Percentiles rank a stretch among this genome's conserved stretches.
Conservation (phyloP, 148 eudicot genomes). For the Simmondsia chinensis region DNA sequence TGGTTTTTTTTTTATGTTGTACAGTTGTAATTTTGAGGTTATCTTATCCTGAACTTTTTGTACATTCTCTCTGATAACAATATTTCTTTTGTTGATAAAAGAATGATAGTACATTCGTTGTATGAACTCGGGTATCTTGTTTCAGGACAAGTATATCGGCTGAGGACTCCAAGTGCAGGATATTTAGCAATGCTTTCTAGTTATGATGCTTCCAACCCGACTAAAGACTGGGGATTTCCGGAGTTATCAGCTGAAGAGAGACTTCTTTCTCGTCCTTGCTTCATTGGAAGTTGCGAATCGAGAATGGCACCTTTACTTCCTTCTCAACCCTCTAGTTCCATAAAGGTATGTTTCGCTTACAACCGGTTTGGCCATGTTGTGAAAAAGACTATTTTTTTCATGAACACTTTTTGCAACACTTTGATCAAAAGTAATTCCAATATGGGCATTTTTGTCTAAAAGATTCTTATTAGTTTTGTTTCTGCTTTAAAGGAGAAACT, state of each 20-base stretch:
- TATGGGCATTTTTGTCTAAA: too few relatives aligned
- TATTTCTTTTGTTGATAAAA: not conserved
- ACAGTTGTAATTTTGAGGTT: too few relatives aligned
- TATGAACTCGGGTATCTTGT: too few relatives aligned
- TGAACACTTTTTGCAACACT: too few relatives aligned
- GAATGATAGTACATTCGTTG: too few relatives aligned
- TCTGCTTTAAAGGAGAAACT: too few relatives aligned
- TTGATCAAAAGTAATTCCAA: too few relatives aligned
- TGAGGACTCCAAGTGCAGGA: constrained; percentile 59
- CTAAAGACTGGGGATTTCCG: constrained; percentile 89
- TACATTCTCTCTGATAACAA: not conserved
- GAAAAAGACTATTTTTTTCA: too few relatives aligned
- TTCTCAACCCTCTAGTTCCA: constrained; percentile 10
- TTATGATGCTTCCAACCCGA: constrained; percentile 89
- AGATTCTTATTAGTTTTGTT: too few relatives aligned
- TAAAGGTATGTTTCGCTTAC: constrained; percentile 27
- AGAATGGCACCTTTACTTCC: constrained; percentile 17
- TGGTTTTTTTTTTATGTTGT: too few relatives aligned
- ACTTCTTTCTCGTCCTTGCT: constrained; percentile 3
- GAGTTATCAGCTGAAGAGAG: constrained; percentile 32
- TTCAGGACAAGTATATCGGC: constrained; percentile 75
- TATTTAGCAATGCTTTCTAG: constrained; percentile 48
- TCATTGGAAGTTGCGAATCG: constrained; percentile 16
- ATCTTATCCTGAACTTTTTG: not conserved
- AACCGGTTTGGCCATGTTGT: too few relatives aligned